A percentile compares a stretch with the other conserved stretches of the same genome.
These are phyloP conservation scores for Trametes gibbosa DNA, from an alignment of 768 basidiomycete genomes.

Conservation along the genomic window DNA sequence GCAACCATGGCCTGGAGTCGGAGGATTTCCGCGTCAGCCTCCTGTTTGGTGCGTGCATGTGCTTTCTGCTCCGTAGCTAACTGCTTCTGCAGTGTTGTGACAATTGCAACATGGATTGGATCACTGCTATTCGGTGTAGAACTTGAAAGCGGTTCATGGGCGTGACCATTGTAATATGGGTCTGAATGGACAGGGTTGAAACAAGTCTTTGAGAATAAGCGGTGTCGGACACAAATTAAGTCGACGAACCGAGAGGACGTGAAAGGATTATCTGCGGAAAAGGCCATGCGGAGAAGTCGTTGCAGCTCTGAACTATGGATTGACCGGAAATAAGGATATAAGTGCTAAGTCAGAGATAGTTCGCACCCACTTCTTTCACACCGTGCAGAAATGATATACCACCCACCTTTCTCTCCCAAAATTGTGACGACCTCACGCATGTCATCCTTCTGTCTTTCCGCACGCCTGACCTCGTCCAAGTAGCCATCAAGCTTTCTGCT, in stretches of 20 bases:
- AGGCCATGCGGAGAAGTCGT: conserved; percentile 46
- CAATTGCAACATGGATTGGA: conserved; percentile 33
- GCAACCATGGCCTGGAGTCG: conserved; percentile 53
- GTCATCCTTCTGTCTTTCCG: conserved; percentile 51
- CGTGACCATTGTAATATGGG: not conserved
- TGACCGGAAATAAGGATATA: not conserved
- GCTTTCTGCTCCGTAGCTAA: conserved; percentile 44
- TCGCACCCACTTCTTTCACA: not conserved
- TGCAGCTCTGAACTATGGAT: conserved; percentile 41
- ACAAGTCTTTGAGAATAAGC: not conserved
- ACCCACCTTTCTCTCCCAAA: conserved; percentile 60
- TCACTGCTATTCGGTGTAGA: conserved; percentile 24
- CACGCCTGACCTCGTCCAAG: conserved; percentile 29
- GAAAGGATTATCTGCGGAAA: conserved; percentile 42
- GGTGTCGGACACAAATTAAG: not conserved
- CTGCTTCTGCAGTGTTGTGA: conserved; percentile 40
- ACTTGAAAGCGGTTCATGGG: not conserved
- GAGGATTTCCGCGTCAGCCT: conserved; percentile 41
- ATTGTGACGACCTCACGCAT: conserved; percentile 50
- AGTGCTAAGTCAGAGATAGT: conserved; percentile 1
- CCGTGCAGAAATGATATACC: too few species aligned
- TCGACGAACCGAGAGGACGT: conserved; percentile 41
- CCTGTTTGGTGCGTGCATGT: conserved; percentile 39
- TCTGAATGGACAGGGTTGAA: too few species aligned
- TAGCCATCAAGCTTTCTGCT: conserved; percentile 39